phyloP scores from a whole-genome alignment of 352 stramenopile species.

The Phytophthora uliginosa region DNA sequence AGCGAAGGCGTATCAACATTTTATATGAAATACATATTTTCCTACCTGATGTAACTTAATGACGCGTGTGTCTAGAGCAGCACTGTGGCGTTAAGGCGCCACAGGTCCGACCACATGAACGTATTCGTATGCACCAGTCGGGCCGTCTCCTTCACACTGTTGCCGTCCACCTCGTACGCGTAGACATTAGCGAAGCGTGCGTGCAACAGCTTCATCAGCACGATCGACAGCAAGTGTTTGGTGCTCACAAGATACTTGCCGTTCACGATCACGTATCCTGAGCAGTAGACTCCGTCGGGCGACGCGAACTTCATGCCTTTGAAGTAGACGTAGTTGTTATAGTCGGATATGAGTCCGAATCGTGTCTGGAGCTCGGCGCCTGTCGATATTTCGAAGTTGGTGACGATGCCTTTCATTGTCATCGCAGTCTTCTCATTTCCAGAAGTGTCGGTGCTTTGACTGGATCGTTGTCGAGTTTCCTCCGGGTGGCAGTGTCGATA shows the following conservation, averaged over 20 bases:
- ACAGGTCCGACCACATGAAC: constrained; percentile 43
- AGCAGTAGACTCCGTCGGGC: constrained; percentile 46
- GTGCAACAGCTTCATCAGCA: constrained; percentile 43
- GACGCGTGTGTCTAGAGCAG: constrained; percentile 6
- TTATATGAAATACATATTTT: background rate
- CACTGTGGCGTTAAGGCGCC: constrained; percentile 35
- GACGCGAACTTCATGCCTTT: constrained; percentile 55
- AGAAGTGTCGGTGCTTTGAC: constrained; percentile 15
- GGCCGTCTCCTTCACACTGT: constrained; percentile 44
- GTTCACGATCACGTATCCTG: constrained; percentile 49
- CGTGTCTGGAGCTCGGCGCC: constrained; percentile 35
- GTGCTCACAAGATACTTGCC: constrained; percentile 44
- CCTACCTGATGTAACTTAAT: background rate
- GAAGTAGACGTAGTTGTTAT: constrained; percentile 47
- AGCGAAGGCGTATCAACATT: background rate
- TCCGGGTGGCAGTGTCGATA: constrained; percentile 25
- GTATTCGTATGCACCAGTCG: constrained; percentile 38
- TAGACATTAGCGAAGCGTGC: constrained; percentile 28
- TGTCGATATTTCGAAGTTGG: constrained; percentile 41
- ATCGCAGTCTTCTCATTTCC: constrained; percentile 16
- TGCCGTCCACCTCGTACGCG: constrained; percentile 46
- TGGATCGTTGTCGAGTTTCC: constrained; percentile 12
- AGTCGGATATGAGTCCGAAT: constrained; percentile 48
- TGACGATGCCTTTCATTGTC: constrained; percentile 20
- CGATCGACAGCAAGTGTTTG: constrained; percentile 36